Base-by-base conservation (phyloP, 176 grass and related monocot genomes). In the Eragrostis curvula region DNA sequence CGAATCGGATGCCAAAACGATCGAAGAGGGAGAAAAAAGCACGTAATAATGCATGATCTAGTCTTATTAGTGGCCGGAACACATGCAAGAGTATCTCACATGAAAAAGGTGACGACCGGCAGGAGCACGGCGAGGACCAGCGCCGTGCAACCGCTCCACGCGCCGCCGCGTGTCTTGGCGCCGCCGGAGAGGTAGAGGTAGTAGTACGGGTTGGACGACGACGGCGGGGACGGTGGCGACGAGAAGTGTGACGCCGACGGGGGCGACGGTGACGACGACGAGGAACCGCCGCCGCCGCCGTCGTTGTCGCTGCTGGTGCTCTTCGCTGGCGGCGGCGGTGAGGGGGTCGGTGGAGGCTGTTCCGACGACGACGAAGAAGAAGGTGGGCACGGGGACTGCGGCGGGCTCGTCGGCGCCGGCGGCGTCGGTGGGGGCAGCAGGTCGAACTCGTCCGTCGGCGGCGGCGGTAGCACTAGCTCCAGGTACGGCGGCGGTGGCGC, bases 111-210 rank as follows among this genome's bases (percentile, higher is more conserved):
- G 73, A 83, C 45, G 62, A 39, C 5, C 20, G 77, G 70, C 51
- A 80, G 51, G 36, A 84, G 51, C 40, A 85, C 75, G 5, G 65
- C 8, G 1, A 89, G 21, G 63, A 91, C 13, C 2, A 79, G 21
- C 13, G 65, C 70, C 9, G 81, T 57, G 52, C 61, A 88, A 57
- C 85, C 55, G 40, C 30, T 75, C 14, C 75, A 53, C 30, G 77
- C 47, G 71, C 74, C 47, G 43, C 74, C 51, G n/a, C 43, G 23
- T 29, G 64, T 25, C 84, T 47, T 77, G 48, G 28, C 48, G 41
- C 87, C 73, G 32, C 80, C 74, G 7, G 93, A 90, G 74, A 91
- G 86, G 85, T 90, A 96, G 71, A 96, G 83, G 57, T 96, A 96
- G 73, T 96, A 96, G 67, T 96, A 96, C 8, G 87, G 90, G 75